phyloP scores from a whole-genome alignment of 2,329 filamentous ascomycete genomes.

The Lasiodiplodia theobromae region DNA sequence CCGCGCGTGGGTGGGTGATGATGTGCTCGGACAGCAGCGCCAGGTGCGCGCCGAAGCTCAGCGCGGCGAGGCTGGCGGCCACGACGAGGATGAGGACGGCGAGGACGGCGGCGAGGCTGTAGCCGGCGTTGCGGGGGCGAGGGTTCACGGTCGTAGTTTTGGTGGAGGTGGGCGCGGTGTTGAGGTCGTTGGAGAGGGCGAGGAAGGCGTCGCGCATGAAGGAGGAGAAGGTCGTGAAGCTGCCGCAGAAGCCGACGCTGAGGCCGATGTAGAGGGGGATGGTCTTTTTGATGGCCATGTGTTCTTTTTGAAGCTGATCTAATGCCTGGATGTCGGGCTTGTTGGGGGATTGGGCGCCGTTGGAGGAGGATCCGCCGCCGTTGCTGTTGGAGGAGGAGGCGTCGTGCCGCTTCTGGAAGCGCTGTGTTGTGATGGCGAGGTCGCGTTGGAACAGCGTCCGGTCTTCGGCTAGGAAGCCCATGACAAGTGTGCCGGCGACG shows the following conservation, averaged over 20 bases:
- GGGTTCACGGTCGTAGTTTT: conserved; percentile 38
- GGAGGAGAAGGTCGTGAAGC: conserved; percentile 87
- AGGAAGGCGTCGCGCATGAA: conserved; percentile 84
- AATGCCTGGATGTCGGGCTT: too few species aligned
- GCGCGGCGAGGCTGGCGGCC: conserved; percentile 71
- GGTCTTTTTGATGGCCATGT: conserved; percentile 73
- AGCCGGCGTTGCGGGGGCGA: conserved; percentile 58
- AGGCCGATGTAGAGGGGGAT: conserved; percentile 89
- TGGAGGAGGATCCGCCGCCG: too few species aligned
- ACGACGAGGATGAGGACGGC: conserved; percentile 76
- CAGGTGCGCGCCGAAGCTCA: conserved; percentile 79
- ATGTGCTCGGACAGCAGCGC: conserved; percentile 65
- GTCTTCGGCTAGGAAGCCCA: conserved; percentile 87
- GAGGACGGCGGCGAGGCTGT: conserved; percentile 82
- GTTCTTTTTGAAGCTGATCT: too few species aligned
- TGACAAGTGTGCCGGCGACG: conserved; percentile 77
- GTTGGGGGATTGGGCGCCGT: too few species aligned
- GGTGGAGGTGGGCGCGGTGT: conserved; percentile 52
- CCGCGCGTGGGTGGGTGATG: conserved; percentile 59
- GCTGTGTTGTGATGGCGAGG: conserved; percentile 45
- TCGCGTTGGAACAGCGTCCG: conserved; percentile 67
- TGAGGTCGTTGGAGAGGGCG: conserved; percentile 76
- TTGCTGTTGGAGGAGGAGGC: too few species aligned
- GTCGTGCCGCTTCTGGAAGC: background rate
- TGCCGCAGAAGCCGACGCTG: conserved; percentile 86